Evolutionary conservation across 2,329 filamentous ascomycete genomes (phyloP), one percentile per base, ranked within the genome.

Genomic region (Tolypocladium ovalisporum): DNA sequence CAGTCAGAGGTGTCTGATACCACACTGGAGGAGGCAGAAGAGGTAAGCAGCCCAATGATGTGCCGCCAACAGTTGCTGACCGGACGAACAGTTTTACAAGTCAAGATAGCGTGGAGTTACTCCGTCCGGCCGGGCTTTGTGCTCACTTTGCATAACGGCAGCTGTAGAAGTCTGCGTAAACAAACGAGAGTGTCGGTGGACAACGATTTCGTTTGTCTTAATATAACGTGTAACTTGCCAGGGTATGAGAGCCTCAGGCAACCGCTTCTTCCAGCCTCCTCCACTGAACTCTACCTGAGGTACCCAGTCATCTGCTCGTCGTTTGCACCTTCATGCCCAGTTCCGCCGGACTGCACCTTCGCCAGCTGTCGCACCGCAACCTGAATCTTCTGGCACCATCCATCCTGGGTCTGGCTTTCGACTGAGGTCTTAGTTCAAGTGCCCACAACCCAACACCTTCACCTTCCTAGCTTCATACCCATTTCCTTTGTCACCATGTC

Each of bases 1-100:
- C 75, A 83, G 65, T 82, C 80, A 2, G 83, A 88, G 49, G 74
- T 77, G 22, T 91, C 88, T 1, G 76, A 82, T 35, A 83, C 92
- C 5, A 82, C 80, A 0, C 79, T 83, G 55, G 84, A 89, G 51
- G 87, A 92, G 65, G 90, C 88, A n/a, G 81, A 77, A 55, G 78
- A 84, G 75, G 81, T 83, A 62, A 67, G 72, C 55, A 44, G 36
- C 35, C n/a, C 34, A 32, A 9, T 2, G 10, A 54, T 9, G 40
- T 44, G 19, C 52, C 19, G 17, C 9, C 47, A 36, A 54, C 40
- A 37, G 13, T 57, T 62, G 57, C 68, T 73, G 60, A 73, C 63
- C 15, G 53, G 36, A 40, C 9, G 32, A 36, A 52, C 54, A 73
- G 71, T 74, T 74, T 60, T 73, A 71, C 62, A 73, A 68, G 55